phyloP scores from a whole-genome alignment of 2,329 filamentous ascomycete species.

The Xylaria sp. region DNA sequence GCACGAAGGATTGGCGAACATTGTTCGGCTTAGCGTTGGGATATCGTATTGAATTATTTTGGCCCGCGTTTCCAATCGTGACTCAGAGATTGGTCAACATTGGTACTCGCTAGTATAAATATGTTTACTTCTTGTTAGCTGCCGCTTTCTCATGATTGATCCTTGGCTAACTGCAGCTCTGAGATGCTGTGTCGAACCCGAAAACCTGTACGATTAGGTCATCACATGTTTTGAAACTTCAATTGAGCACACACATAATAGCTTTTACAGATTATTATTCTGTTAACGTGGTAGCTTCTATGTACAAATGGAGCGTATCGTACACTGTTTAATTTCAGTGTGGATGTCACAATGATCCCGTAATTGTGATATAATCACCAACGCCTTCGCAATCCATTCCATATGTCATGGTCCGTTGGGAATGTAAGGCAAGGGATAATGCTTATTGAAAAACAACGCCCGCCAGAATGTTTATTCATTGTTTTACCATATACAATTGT shows the following conservation, averaged over 20 bases:
- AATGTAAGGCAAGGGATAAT: slow-evolving; percentile 5
- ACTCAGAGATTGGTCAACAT: background rate
- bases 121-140: background rate
- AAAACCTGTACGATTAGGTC: background rate
- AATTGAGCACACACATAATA: background rate
- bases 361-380: slow-evolving; percentile 11
- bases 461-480: slow-evolving; percentile 27
- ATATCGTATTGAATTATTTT: background rate
- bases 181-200: too few relatives aligned
- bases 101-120: background rate
- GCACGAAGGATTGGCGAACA: too few relatives aligned
- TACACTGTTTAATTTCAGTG: slow-evolving; percentile 6
- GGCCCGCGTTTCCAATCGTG: background rate
- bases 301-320: slow-evolving; percentile 1
- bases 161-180: background rate
- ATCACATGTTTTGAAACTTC: background rate
- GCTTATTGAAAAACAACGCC: slow-evolving; percentile 31
- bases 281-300: slow-evolving; percentile 9
- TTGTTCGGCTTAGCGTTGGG: background rate
- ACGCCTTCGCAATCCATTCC: slow-evolving; percentile 17
- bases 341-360: background rate
- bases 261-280: slow-evolving; percentile 9
- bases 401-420: background rate
- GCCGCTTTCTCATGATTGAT: background rate
- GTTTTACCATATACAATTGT: slow-evolving; percentile 19